A percentile compares a stretch with the other conserved stretches of the same genome.
These are phyloP conservation scores for Nelumbo lutea DNA, from an alignment of 164 flowering plant genomes.

Conservation along the genomic window DNA sequence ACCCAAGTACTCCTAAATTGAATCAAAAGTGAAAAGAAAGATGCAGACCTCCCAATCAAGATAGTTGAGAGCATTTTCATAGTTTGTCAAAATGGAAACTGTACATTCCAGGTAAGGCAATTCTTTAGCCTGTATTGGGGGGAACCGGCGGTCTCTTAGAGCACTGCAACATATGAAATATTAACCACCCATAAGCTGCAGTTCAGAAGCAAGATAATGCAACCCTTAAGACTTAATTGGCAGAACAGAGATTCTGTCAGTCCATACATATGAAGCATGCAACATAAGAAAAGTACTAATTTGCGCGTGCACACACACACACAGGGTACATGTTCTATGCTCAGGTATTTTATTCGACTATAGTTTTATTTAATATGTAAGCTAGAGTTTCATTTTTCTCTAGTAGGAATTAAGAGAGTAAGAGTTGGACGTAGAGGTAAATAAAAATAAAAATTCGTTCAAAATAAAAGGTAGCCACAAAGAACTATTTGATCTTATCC, in stretches of 20 bases:
- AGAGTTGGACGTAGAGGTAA: too few species aligned
- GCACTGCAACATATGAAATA: slow-evolving; percentile 55
- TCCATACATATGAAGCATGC: too few species aligned
- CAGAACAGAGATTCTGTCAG: background rate
- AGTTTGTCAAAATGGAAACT: slow-evolving; percentile 82
- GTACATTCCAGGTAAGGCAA: slow-evolving; percentile 89
- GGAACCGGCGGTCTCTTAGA: slow-evolving; percentile 86
- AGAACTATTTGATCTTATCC: too few species aligned
- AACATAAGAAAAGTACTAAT: too few species aligned
- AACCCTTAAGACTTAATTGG: slow-evolving; percentile 2
- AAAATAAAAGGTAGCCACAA: too few species aligned
- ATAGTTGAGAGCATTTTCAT: slow-evolving; percentile 71
- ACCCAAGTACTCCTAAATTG: background rate
- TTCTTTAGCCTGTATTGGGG: slow-evolving; percentile 93
- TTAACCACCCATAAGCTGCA: slow-evolving; percentile 7
- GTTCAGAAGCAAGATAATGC: background rate
- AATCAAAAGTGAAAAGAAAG: background rate
- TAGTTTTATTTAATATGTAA: too few species aligned
- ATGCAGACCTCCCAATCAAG: slow-evolving; percentile 95
- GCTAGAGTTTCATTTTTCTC: too few species aligned
- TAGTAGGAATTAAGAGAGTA: too few species aligned
- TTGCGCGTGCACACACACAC: background rate
- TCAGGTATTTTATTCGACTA: too few species aligned
- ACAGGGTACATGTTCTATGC: too few species aligned
- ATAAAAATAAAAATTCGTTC: too few species aligned